These are phyloP conservation scores for Conticribra guillardii DNA, from an alignment of 108 stramenopile species.

Conservation along the genomic window DNA sequence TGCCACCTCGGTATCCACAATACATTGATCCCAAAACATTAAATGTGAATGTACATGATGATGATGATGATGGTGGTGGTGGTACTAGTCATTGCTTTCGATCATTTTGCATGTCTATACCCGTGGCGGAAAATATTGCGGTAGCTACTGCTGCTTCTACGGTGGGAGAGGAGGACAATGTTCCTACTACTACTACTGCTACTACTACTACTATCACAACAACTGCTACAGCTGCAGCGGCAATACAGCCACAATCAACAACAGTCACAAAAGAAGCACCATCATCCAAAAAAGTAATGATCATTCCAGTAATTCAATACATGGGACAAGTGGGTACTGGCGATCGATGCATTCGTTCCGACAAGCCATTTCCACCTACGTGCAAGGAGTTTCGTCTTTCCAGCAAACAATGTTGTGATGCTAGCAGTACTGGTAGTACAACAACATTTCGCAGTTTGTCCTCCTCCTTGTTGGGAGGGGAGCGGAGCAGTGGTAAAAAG, in stretches of 20 bases:
- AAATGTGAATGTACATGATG: too few relatives aligned
- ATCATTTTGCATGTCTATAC: not conserved
- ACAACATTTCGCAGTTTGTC: not conserved
- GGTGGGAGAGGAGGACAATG: not conserved
- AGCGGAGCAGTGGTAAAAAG: not conserved
- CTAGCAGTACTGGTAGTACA: not conserved
- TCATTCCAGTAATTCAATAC: slow-evolving; percentile 51
- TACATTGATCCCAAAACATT: slow-evolving; percentile 17
- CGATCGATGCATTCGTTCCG: slow-evolving; percentile 71
- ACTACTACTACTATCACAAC: too few relatives aligned
- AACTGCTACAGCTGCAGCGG: too few relatives aligned
- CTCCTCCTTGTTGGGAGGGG: too few relatives aligned
- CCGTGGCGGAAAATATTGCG: not conserved
- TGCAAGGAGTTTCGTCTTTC: too few relatives aligned
- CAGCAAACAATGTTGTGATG: too few relatives aligned
- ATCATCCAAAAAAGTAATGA: too few relatives aligned
- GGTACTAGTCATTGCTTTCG: not conserved
- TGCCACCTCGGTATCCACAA: slow-evolving; percentile 18
- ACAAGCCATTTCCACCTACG: slow-evolving; percentile 55
- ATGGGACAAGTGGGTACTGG: slow-evolving; percentile 63
- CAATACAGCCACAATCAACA: not conserved
- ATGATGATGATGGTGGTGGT: too few relatives aligned
- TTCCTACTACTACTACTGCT: too few relatives aligned
- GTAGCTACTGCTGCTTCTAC: not conserved
- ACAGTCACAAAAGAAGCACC: not conserved